Base-by-base conservation (phyloP, 2,329 filamentous ascomycete species). In the Scedosporium minutisporum region DNA sequence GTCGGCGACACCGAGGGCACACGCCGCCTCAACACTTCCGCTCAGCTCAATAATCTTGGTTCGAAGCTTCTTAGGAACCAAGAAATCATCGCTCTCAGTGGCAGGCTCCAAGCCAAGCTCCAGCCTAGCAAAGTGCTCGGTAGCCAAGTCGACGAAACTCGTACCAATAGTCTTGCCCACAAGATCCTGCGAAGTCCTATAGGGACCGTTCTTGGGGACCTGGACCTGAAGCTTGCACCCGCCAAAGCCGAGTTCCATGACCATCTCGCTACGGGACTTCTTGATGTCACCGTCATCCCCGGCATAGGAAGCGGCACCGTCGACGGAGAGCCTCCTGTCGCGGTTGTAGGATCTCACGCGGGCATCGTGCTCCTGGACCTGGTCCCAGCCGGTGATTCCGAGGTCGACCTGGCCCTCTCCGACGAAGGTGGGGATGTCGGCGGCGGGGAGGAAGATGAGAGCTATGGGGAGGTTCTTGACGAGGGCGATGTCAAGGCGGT, bases 381-480 rank as follows among this genome's bases (percentile, higher is more conserved):
- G 92, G 73, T 99, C 95, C 70, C 86, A 85, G 60, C 95, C 95
- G 0, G 95, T 97, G 72, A 99, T 99, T 66, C 95, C 95, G 16
- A 99, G 81, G 72, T 96, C 93, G 58, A 96, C 91, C 65, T 88
- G 88, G 64, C 95, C 95, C 77, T 97, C 93, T 63, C 93, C 93
- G 58, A 99, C 93, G 72, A 97, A 97, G 46, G 92, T 96, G 4
- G 95, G 95, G 72, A 99, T 99, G 74, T 99, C 95, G 68, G 92
- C 93, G 44, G 93, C 95, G 33, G 95, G 95, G 27, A 99, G 89
- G 81, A 99, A 99, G 72, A 99, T 87, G 65, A 99, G 89, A 16
- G 95, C 95, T 69, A 99, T 91, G 42, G 90, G 91, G 29, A 95
- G 86, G 78, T 99, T 99, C 81, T 97, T 96, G 72, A 97, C 95